Evolutionary conservation across 176 grass and related monocot species (phyloP).

Genomic region (Secale cereale): DNA sequence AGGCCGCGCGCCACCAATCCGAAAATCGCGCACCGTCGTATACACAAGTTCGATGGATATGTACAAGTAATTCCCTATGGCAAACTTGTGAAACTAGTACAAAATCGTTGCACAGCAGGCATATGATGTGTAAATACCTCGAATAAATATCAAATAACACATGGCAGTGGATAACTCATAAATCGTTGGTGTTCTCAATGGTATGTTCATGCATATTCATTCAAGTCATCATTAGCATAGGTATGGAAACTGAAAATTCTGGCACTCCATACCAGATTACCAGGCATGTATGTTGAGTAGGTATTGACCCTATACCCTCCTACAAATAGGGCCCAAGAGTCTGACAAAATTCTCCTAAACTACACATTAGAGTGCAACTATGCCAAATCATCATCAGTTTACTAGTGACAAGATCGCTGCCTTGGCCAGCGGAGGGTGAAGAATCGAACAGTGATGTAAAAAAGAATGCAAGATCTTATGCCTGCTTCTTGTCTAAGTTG

Average conservation of each 20-base stretch:
- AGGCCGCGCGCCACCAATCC: no score
- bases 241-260: conserved; percentile 14
- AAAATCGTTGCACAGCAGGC: no score
- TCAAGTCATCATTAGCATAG: conserved; percentile 24
- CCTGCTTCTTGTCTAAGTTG: conserved; percentile 65
- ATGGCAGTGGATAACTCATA: no score
- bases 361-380: conserved; percentile 38
- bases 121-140: no score
- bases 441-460: conserved; percentile 3
- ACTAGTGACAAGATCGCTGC: conserved; percentile 19
- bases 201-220: not conserved
- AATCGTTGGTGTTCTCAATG: not conserved
- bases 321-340: conserved; percentile 20
- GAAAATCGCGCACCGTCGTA: no score
- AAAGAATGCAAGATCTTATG: conserved; percentile 33
- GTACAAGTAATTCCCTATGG: no score
- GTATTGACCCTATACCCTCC: conserved; percentile 22
- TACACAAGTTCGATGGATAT: no score
- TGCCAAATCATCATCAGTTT: conserved; percentile 30
- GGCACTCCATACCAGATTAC: not conserved
- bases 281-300: not conserved
- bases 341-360: conserved; percentile 52
- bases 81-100: no score
- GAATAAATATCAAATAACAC: no score
- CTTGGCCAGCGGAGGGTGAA: conserved; percentile 21